Conservation (phyloP, 352 stramenopile genomes). For the Albugo laibachii region DNA sequence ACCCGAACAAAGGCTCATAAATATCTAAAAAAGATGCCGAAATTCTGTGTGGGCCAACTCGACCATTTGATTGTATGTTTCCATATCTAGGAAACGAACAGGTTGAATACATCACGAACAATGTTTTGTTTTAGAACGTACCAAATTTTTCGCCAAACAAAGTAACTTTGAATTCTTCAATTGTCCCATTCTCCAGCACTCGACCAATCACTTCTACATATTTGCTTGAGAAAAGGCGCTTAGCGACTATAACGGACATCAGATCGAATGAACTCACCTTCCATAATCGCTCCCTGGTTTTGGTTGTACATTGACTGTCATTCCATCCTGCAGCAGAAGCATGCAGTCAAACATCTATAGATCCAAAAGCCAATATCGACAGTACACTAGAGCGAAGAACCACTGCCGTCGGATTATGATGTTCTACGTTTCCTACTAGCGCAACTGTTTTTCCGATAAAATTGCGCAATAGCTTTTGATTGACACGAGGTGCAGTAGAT, state of each 20-base stretch:
- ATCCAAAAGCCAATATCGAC: neutral
- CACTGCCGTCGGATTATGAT: slow-evolving; percentile 43
- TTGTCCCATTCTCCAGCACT: slow-evolving; percentile 39
- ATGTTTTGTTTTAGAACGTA: neutral
- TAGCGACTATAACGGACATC: neutral
- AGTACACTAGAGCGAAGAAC: slow-evolving; percentile 44
- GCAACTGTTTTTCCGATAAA: slow-evolving; percentile 52
- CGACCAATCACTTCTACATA: slow-evolving; percentile 71
- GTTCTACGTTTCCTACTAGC: slow-evolving; percentile 55
- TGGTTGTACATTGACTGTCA: slow-evolving; percentile 49
- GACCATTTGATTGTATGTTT: slow-evolving; percentile 71
- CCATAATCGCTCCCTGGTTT: slow-evolving; percentile 57
- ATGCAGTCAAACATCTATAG: neutral
- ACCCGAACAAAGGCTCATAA: slow-evolving; percentile 5
- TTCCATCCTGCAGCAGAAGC: slow-evolving; percentile 26
- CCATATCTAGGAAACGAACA: slow-evolving; percentile 27
- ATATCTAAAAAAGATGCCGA: slow-evolving; percentile 29
- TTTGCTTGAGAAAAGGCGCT: slow-evolving; percentile 19
- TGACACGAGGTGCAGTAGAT: slow-evolving; percentile 52
- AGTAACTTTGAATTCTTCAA: slow-evolving; percentile 75
- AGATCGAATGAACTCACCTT: slow-evolving; percentile 12
- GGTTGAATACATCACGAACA: neutral
- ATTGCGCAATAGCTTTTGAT: slow-evolving; percentile 45
- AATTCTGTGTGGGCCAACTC: slow-evolving; percentile 54
- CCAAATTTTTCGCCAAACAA: slow-evolving; percentile 48